These are phyloP conservation scores for Acanthochlamys bracteata DNA, from an alignment of 106 monocot species.

Conservation along the genomic window DNA sequence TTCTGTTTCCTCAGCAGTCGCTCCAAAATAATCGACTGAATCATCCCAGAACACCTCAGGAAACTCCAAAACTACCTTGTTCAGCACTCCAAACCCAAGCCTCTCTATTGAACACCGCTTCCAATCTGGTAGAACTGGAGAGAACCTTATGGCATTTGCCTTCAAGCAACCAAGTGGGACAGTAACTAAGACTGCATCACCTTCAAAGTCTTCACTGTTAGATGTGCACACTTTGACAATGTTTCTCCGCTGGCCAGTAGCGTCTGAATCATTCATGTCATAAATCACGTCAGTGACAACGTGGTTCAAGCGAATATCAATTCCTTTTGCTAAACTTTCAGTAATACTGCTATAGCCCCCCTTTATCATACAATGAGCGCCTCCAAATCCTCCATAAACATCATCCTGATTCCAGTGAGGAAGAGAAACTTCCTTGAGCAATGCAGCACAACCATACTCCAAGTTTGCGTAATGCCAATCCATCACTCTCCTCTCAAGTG, in stretches of 20 bases:
- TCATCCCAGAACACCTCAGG: constrained; percentile 94
- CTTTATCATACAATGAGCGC: constrained; percentile 99
- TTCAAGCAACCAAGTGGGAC: constrained; percentile 95
- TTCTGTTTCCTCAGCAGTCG: constrained; percentile 77
- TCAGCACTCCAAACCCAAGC: constrained; percentile 97
- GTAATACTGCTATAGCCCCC: constrained; percentile 75
- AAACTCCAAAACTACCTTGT: constrained; percentile 91
- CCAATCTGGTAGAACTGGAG: constrained; percentile 83
- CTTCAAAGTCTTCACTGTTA: constrained; percentile 48
- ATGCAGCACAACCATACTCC: constrained; percentile 97
- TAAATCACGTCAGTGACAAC: constrained; percentile 63
- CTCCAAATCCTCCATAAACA: constrained; percentile 95
- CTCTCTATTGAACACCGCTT: constrained; percentile 65
- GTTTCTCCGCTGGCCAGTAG: constrained; percentile 5
- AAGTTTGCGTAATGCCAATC: constrained; percentile 98
- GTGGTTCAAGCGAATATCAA: constrained; percentile 68
- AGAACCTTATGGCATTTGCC: constrained; percentile 68
- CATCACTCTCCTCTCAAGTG: constrained; percentile 93
- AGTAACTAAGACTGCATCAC: constrained; percentile 89
- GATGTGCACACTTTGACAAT: constrained; percentile 70
- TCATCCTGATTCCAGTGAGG: constrained; percentile 99
- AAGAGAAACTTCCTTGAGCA: constrained; percentile 83
- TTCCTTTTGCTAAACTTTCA: constrained; percentile 61
- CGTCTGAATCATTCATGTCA: constrained; percentile 17
- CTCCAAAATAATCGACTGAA: constrained; percentile 93